Evolutionary conservation across 1,284 basidiomycete species (phyloP).

Genomic region (Somion occarium): DNA sequence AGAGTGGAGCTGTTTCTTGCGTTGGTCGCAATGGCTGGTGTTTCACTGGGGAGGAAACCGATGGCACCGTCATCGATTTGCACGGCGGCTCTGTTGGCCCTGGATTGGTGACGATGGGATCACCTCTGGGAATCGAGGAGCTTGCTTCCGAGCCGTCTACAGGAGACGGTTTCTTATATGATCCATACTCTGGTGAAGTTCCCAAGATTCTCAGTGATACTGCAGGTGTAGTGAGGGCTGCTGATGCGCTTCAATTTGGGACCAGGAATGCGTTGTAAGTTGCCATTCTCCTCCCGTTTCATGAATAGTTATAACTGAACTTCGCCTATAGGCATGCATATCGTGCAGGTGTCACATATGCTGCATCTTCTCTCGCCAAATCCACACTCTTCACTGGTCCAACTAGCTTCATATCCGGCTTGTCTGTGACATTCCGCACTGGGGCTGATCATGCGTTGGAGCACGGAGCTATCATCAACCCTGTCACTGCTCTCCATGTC

Average conservation of each 20-base stretch:
- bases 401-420: conserved; percentile 57
- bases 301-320: neutral
- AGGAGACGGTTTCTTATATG: conserved; percentile 49
- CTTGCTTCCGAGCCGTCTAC: conserved; percentile 62
- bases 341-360: conserved; percentile 50
- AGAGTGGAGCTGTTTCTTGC: conserved; percentile 39
- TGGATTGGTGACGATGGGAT: conserved; percentile 54
- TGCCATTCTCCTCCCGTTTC: neutral
- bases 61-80: conserved; percentile 31
- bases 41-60: conserved; percentile 27
- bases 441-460: conserved; percentile 64
- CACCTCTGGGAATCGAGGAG: conserved; percentile 55
- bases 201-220: conserved; percentile 31
- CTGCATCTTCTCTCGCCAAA: conserved; percentile 34
- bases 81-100: conserved; percentile 42
- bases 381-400: conserved; percentile 48
- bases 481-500: conserved; percentile 71
- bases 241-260: conserved; percentile 48
- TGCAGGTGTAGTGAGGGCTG: conserved; percentile 36
- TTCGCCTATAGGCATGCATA: conserved; percentile 45
- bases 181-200: conserved; percentile 26
- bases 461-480: conserved; percentile 61
- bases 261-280: conserved; percentile 46
- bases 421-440: conserved; percentile 47
- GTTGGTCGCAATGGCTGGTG: conserved; percentile 27